phyloP scores from a whole-genome alignment of 2,329 filamentous ascomycete genomes.

The Fusarium odoratissimum region DNA sequence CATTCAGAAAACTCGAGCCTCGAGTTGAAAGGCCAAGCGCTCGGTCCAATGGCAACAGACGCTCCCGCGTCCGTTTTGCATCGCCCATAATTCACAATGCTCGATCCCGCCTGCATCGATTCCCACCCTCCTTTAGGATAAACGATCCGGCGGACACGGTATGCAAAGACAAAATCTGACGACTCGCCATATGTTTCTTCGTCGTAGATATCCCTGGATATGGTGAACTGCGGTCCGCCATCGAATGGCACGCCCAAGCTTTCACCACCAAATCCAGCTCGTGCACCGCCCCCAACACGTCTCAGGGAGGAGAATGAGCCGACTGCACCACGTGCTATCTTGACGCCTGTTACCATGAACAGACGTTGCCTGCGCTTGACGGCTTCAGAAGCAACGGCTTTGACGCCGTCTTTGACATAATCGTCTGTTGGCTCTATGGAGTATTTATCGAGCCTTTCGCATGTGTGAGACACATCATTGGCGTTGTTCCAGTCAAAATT shows the following conservation, averaged over 20 bases:
- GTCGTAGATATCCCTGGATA: not conserved
- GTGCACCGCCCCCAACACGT: not conserved
- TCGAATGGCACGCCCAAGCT: not conserved
- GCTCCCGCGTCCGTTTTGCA: not conserved
- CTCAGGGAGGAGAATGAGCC: not conserved
- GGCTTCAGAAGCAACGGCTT: not conserved
- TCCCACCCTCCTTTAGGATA: not conserved
- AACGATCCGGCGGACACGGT: not conserved
- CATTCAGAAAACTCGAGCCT: not conserved
- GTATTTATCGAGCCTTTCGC: not conserved
- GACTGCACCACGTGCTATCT: not conserved
- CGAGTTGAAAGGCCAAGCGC: not conserved
- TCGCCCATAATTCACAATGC: not conserved
- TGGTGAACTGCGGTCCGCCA: not conserved
- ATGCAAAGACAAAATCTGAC: not conserved
- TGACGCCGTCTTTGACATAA: not conserved
- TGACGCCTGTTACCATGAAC: not conserved
- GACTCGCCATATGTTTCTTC: not conserved
- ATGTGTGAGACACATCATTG: not conserved
- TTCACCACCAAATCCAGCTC: not conserved
- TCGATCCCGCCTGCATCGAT: not conserved
- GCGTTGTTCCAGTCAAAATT: not conserved
- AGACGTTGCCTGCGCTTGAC: not conserved
- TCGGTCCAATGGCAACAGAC: not conserved
- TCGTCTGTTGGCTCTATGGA: not conserved